A percentile compares a stretch with the other conserved stretches of the same genome.
These are phyloP conservation scores for Deinandra increscens DNA, from an alignment of 129 eudicot genomes.

Conservation along the genomic window DNA sequence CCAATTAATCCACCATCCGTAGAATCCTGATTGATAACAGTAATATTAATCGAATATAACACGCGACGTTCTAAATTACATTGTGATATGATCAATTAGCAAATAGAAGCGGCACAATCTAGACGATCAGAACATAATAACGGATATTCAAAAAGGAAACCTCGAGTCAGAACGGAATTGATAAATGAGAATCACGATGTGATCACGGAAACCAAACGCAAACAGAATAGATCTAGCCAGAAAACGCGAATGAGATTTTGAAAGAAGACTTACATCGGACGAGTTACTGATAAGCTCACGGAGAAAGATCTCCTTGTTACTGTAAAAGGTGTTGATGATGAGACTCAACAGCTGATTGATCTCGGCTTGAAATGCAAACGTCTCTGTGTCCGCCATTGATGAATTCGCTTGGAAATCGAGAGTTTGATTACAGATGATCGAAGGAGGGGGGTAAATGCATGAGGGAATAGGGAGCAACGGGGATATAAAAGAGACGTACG, in stretches of 20 bases:
- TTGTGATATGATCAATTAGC: no score
- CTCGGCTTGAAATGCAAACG: conserved; percentile 92
- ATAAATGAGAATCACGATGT: no score
- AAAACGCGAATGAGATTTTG: background rate
- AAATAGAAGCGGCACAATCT: no score
- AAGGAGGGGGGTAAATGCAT: background rate
- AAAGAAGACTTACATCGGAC: conserved; percentile 55
- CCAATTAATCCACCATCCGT: no score
- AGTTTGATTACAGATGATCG: background rate
- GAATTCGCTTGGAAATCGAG: background rate
- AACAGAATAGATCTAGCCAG: background rate
- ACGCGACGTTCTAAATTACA: no score
- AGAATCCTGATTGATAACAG: no score
- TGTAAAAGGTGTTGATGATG: conserved; percentile 84
- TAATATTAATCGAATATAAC: no score
- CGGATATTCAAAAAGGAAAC: no score
- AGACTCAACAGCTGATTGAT: conserved; percentile 83
- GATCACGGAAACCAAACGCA: background rate
- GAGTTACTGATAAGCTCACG: conserved; percentile 87
- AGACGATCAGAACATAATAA: no score
- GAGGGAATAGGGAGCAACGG: background rate
- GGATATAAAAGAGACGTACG: background rate
- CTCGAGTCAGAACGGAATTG: no score
- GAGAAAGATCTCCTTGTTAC: conserved; percentile 90
- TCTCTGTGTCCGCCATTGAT: conserved; percentile 79